Conservation (phyloP, 148 eudicot genomes). For the Beta vulgaris region DNA sequence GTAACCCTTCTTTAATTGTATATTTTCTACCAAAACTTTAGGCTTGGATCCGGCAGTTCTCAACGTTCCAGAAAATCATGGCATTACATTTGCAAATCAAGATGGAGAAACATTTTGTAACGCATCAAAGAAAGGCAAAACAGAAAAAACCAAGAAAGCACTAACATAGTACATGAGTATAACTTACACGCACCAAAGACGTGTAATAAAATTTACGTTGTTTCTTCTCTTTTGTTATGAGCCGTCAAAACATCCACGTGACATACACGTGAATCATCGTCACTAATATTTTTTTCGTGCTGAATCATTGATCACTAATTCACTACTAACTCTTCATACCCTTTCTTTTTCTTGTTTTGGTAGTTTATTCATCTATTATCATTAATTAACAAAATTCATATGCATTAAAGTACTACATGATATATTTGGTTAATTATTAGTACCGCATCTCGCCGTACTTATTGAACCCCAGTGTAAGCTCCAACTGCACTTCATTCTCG, state of each 20-base stretch:
- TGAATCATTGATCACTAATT: not conserved
- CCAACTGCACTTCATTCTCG: constrained; percentile 20
- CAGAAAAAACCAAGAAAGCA: not conserved
- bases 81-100: not conserved
- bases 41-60: too few relatives aligned
- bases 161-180: not conserved
- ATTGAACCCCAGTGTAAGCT: constrained; percentile 30
- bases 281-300: not conserved
- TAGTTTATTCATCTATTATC: not conserved
- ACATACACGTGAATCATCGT: constrained; percentile 17
- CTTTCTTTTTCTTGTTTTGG: not conserved
- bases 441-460: not conserved
- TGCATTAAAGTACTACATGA: not conserved
- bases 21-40: too few relatives aligned
- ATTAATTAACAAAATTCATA: not conserved
- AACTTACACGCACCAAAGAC: not conserved
- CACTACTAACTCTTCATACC: not conserved
- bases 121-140: not conserved
- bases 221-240: not conserved
- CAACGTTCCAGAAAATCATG: not conserved
- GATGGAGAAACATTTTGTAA: not conserved
- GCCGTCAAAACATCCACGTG: constrained; percentile 28
- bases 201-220: not conserved
- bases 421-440: not conserved
- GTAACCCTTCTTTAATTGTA: too few relatives aligned